Evolutionary conservation across 306 rosid genomes (phyloP).

Genomic region (Alnus rubra): DNA sequence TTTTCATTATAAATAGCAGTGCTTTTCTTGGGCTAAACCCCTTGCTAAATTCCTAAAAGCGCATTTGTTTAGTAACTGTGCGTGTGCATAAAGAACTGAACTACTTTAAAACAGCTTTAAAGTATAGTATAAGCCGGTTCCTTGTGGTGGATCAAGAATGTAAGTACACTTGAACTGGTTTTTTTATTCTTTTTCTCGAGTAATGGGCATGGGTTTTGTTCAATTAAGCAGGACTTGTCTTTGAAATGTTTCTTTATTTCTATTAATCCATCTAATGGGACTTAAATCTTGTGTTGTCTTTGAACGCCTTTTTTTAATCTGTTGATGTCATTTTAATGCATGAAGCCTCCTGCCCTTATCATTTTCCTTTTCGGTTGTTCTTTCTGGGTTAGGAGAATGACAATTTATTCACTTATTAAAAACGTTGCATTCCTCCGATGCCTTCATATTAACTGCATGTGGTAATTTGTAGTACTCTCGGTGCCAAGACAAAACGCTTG

Average conservation of each 20-base stretch:
- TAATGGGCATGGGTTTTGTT: slow-evolving; percentile 35
- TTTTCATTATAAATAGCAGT: not conserved
- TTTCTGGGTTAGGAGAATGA: not conserved
- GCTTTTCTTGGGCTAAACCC: slow-evolving; percentile 16
- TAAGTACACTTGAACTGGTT: slow-evolving; percentile 64
- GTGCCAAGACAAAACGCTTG: no score
- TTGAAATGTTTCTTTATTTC: not conserved
- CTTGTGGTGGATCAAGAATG: slow-evolving; percentile 39
- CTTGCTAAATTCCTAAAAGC: slow-evolving; percentile 1
- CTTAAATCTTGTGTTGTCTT: not conserved
- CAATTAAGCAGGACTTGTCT: slow-evolving; percentile 2
- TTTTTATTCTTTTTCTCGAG: slow-evolving; percentile 34
- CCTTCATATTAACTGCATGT: no score
- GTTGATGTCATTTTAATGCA: slow-evolving; percentile 1
- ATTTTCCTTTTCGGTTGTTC: not conserved
- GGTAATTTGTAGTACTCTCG: no score
- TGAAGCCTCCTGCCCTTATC: not conserved
- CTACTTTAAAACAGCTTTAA: slow-evolving; percentile 31
- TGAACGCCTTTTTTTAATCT: not conserved
- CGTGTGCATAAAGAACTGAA: slow-evolving; percentile 19
- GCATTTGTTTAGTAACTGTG: slow-evolving; percentile 32
- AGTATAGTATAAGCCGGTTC: slow-evolving; percentile 33
- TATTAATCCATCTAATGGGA: not conserved
- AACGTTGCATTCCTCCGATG: not conserved
- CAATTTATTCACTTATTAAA: not conserved